phyloP scores from a whole-genome alignment of 139 green algal genomes.

The Volvox africanus region DNA sequence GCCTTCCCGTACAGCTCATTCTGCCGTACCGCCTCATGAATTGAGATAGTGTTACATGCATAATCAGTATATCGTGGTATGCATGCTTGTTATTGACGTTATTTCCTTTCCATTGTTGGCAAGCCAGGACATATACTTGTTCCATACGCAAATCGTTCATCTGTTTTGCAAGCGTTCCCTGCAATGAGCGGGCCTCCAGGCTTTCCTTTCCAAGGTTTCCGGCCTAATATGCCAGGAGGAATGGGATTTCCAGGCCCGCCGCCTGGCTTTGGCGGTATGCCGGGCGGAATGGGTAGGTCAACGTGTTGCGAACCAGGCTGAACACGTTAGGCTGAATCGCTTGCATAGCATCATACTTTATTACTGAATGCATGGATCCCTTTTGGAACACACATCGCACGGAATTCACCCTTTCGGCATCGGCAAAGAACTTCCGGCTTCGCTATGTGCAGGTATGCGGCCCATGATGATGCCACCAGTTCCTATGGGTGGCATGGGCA shows the following conservation, averaged over 20 bases:
- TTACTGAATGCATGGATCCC: too few species aligned
- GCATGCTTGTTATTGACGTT: too few species aligned
- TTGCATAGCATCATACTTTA: too few species aligned
- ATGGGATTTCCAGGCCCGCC: conserved; percentile 34
- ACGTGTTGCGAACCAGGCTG: background rate
- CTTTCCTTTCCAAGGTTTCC: conserved; percentile 27
- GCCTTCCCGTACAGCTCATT: too few species aligned
- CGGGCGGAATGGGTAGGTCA: conserved; percentile 1
- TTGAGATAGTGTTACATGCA: background rate
- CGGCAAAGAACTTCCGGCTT: too few species aligned
- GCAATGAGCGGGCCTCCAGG: conserved; percentile 27
- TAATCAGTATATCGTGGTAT: background rate
- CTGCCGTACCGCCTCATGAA: background rate
- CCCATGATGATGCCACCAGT: conserved; percentile 36
- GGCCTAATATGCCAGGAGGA: conserved; percentile 17
- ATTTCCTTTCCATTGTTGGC: too few species aligned
- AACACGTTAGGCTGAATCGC: too few species aligned
- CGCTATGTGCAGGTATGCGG: conserved; percentile 30
- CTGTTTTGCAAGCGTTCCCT: too few species aligned
- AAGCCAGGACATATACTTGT: too few species aligned
- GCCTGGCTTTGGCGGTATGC: conserved; percentile 8
- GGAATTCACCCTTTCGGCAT: too few species aligned
- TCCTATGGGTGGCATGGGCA: conserved; percentile 18
- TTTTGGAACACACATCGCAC: too few species aligned
- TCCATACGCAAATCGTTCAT: too few species aligned